These are phyloP conservation scores for Pseudopediastrum boryanum DNA, from an alignment of 139 green algal species.

Conservation along the genomic window DNA sequence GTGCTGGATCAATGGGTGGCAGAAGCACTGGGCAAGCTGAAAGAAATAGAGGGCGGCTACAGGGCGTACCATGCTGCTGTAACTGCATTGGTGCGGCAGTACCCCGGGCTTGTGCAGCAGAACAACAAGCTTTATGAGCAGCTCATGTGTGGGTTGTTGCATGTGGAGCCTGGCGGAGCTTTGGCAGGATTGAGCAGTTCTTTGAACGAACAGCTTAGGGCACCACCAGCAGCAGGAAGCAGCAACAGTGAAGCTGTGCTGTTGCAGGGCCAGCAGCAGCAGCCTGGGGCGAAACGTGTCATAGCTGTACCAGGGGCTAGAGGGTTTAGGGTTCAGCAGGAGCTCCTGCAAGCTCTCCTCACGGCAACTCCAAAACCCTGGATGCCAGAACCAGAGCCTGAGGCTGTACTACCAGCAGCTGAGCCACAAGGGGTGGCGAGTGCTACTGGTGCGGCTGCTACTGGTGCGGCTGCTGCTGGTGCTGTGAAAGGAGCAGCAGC, in stretches of 20 bases:
- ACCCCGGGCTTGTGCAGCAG: neutral
- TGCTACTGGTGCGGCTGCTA: neutral
- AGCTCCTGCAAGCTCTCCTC: neutral
- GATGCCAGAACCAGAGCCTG: neutral
- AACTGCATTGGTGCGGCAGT: neutral
- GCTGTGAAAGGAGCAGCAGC: neutral
- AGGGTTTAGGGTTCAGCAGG: neutral
- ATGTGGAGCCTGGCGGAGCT: constrained; percentile 9
- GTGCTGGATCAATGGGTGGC: constrained; percentile 47
- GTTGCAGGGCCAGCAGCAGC: constrained; percentile 10
- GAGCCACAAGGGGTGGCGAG: neutral
- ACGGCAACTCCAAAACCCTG: constrained; percentile 25
- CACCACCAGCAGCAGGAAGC: neutral
- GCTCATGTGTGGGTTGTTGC: constrained; percentile 22
- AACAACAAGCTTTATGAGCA: neutral
- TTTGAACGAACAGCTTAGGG: neutral
- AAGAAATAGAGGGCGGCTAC: constrained; percentile 46
- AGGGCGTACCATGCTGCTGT: constrained; percentile 6
- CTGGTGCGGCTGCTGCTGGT: neutral
- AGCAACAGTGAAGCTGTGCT: neutral
- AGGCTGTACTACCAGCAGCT: neutral
- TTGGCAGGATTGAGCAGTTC: neutral
- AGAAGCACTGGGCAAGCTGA: constrained; percentile 42
- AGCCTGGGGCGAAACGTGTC: too few relatives aligned
- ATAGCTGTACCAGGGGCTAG: constrained; percentile 6